Evolutionary conservation across 2,329 filamentous ascomycete genomes (phyloP), one percentile per base, ranked within the genome.

Genomic region (Tolypocladium sp.): DNA sequence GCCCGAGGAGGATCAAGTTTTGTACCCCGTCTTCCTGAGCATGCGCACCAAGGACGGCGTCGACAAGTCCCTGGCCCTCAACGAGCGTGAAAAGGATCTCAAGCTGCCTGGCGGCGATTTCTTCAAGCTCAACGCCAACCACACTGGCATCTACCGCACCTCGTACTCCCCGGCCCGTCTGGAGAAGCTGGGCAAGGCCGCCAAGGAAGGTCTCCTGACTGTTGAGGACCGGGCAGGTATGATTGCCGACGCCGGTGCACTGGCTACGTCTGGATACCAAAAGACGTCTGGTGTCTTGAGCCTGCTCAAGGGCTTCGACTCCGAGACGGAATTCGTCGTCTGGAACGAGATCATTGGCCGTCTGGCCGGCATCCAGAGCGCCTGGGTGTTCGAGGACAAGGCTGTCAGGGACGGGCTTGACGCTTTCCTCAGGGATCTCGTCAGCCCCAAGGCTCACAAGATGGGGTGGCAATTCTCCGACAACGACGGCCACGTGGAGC

Each of bases 121-220:
- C 77, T 97, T 89, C 85, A 97, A 97, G 81, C 79, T 97, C 62
- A 97, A 97, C 70, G 92, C 93, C 20, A 92, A 97, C 70, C 93
- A 97, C 74, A 92, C 91, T 27, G 90, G 90, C 64, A 87, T 97
- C 63, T 97, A 95, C 79, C 87, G 93, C 61, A 97, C 92, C 0
- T 90, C 88, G 0, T 97, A 97, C 77, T 82, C 86, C 2, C 88
- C 91, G 2, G 88, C 91, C 67, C 88, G 93, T 41, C 83, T 97
- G 52, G 82, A 86, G 65, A 96, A 96, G 79, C 87, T 97, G 42
- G 93, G 93, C 33, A 78, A 91, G 69, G 91, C 92, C 58, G 93
- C 92, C 54, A 94, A 90, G 74, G 68, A 69, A 0, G 72, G 71
- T 17, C 81, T 92, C 12, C 78, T 97, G 58, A 88, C 85, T 13